Base-by-base conservation (phyloP, 2,329 filamentous ascomycete genomes). In the Colletotrichum sojae region DNA sequence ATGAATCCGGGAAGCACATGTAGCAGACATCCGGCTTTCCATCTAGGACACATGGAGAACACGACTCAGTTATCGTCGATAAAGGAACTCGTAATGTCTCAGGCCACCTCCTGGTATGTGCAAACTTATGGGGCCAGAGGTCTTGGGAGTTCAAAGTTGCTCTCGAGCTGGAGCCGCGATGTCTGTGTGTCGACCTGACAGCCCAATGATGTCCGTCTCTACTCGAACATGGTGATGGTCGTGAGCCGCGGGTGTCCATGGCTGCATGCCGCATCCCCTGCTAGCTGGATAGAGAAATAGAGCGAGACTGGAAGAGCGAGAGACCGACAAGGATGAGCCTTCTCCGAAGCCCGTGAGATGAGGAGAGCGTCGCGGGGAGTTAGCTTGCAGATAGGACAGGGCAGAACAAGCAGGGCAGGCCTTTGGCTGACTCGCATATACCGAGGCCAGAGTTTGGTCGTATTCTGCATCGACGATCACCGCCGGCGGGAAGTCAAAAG, bases 31-130 rank as follows among this genome's bases (percentile, higher is more conserved):
- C 45, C n/a, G 18, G 22, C 31, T 31, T 55, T 63, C 36, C 31
- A 53, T 45, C 20, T 52, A 53, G 46, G 58, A 25, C 20, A 49
- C 16, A 36, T 22, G 31, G 36, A 25, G 58, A 45, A 40, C 51
- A 36, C 63, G 63, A 67, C 36, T 67, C 58, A 67, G 51, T 27
- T 60, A 10, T 45, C 25, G 6, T 16, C 15, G 49, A 66, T 13
- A 15, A 31, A 62, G 51, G 52, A 20, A 52, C 52, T 63, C n/a
- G 45, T n/a, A 43, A n/a, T 40, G 64, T 63, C 64, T 67, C 64
- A 67, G 64, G 51, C 45, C 64, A 36, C 31, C 58, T 56, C 45
- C 43, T 67, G 64, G 51, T 36, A 43, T 63, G 58, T 57, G 64
- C 58, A 62, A 54, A n/a, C 45, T 10, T 45, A 56, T 67, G 58